Conservation (phyloP, 1,284 basidiomycete genomes). For the Leccinum insigne region DNA sequence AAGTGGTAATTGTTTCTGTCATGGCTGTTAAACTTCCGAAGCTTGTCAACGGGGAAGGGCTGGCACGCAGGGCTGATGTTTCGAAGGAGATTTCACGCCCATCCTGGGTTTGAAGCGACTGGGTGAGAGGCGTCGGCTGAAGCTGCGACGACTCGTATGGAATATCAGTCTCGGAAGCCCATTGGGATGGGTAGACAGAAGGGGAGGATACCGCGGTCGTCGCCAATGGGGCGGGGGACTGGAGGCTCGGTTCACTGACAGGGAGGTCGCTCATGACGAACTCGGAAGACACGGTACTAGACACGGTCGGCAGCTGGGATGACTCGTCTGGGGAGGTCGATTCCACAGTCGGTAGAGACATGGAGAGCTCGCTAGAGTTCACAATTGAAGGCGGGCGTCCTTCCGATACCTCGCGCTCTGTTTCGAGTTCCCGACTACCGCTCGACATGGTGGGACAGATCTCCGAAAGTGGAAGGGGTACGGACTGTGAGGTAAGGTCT, state of each 20-base stretch:
- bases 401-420: slow-evolving; percentile 19
- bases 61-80: slow-evolving; percentile 52
- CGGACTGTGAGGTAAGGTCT: slow-evolving; percentile 36
- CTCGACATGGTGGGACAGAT: slow-evolving; percentile 35
- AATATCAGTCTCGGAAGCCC: slow-evolving; percentile 59
- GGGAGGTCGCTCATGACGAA: slow-evolving; percentile 25
- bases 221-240: slow-evolving; percentile 18
- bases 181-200: slow-evolving; percentile 28
- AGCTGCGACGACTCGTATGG: slow-evolving; percentile 73
- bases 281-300: slow-evolving; percentile 36
- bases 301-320: slow-evolving; percentile 19
- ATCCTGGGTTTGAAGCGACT: slow-evolving; percentile 56
- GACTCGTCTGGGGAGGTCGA: slow-evolving; percentile 28
- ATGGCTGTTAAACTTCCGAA: slow-evolving; percentile 34
- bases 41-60: slow-evolving; percentile 42
- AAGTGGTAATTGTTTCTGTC: slow-evolving; percentile 38
- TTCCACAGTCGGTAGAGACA: slow-evolving; percentile 23
- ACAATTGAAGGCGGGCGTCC: slow-evolving; percentile 21
- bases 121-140: slow-evolving; percentile 63
- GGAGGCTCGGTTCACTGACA: slow-evolving; percentile 31
- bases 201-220: slow-evolving; percentile 27
- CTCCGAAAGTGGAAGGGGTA: slow-evolving; percentile 41
- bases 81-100: slow-evolving; percentile 64
- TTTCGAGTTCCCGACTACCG: slow-evolving; percentile 24
- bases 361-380: slow-evolving; percentile 24